Percentiles rank a stretch among this genome's conserved stretches.
Evolutionary conservation across 1,284 basidiomycete genomes (phyloP).

Genomic region (Thelephora terrestris): DNA sequence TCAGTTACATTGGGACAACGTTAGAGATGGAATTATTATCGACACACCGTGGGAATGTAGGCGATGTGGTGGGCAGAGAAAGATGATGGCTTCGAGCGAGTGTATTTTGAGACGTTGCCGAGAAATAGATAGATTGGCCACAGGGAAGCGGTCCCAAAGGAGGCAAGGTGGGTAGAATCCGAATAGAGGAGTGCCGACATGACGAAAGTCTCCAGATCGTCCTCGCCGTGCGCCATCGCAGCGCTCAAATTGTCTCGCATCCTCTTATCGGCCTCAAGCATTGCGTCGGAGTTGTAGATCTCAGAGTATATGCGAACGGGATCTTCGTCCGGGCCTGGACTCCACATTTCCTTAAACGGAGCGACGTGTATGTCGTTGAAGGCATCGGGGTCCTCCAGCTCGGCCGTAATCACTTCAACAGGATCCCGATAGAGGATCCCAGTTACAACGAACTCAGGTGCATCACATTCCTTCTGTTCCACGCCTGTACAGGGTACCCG

Average conservation of each 20-base stretch:
- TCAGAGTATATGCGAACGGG: constrained; percentile 12
- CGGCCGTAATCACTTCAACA: constrained; percentile 4
- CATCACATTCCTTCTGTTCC: not conserved
- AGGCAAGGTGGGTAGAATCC: constrained; percentile 22
- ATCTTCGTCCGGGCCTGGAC: constrained; percentile 3
- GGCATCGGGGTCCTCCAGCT: not conserved
- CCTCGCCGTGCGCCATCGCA: constrained; percentile 10
- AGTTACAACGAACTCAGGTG: constrained; percentile 2
- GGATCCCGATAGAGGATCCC: constrained; percentile 7
- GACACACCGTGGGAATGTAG: constrained; percentile 11
- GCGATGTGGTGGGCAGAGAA: constrained; percentile 19
- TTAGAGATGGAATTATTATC: not conserved
- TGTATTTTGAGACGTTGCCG: constrained; percentile 26
- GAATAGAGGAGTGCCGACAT: constrained; percentile 24
- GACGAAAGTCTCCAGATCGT: constrained; percentile 14
- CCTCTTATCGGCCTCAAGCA: constrained; percentile 11
- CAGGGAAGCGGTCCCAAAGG: constrained; percentile 21
- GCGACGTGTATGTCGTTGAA: constrained; percentile 3
- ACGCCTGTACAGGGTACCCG: constrained; percentile 4
- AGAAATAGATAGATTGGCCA: constrained; percentile 29
- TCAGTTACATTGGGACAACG: no score
- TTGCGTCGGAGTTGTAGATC: constrained; percentile 12
- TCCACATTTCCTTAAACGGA: constrained; percentile 9
- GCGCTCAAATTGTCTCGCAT: constrained; percentile 12
- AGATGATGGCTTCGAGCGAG: constrained; percentile 10